Evolutionary conservation across 75 land plant genomes (phyloP), one percentile per base, ranked within the genome.

Genomic region (Pinus tabuliformis): DNA sequence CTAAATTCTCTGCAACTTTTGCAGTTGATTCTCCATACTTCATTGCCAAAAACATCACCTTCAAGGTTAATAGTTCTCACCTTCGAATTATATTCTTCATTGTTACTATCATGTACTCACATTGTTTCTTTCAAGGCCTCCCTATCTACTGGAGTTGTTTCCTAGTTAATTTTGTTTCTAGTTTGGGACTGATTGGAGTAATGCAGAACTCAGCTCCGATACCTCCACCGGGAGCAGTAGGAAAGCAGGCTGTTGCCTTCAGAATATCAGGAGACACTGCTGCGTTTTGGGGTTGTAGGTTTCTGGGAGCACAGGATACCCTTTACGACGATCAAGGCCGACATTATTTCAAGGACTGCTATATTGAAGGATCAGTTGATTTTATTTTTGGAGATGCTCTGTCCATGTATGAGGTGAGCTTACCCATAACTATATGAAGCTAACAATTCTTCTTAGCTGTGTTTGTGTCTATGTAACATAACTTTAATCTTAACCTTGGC

Each of bases 21-120:
- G 95, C 89, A 5, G 90, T 96, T 2, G 85, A 89, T 80, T 85
- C 99, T 14, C 83, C 90, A 26, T 92, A 80, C 75, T 96, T 96
- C 88, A 78, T 92, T 22, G 99, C 99, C 57, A 92, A 77, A 42
- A 89, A 94, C 81, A 91, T 96, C 37, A 95, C 95, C 7, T 94
- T 96, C 80, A 89, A 93, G 92, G 98, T 91, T 7, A 62, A 9
- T 62, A 24, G 8, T 62, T 16, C 33, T 24, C 20, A 26, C 21
- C 57, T 20, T 72, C 4, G 49, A 45, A 21, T 20, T 20, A 68
- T 42, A 20, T 3, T 68, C 36, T 42, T 36, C 49, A 16, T 9
- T 49, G 54, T 49, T 49, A 8, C 6, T 45, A 49, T 49, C 54
- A 49, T 49, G 54, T 49, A 9, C 54, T 11, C 54, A 49, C 54